A percentile compares a stretch with the other conserved stretches of the same genome.
These are phyloP conservation scores for Pseudogymnoascus sp. DNA, from an alignment of 2,329 filamentous ascomycete species.

Conservation along the genomic window DNA sequence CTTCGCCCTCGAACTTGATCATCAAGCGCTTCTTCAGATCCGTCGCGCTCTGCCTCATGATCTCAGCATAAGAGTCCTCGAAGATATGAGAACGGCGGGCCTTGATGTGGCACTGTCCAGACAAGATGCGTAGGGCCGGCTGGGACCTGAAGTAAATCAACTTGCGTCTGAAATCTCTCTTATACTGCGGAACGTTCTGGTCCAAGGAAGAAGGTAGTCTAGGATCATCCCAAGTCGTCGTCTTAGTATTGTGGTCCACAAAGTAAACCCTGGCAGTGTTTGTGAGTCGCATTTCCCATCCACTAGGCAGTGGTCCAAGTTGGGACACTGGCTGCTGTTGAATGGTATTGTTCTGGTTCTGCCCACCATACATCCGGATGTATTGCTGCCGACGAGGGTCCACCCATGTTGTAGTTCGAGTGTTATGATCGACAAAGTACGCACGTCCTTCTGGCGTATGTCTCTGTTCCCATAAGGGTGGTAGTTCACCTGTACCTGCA, in stretches of 20 bases:
- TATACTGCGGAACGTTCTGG: constrained; percentile 98
- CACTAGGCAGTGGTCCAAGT: constrained; percentile 86
- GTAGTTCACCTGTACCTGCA: constrained; percentile 87
- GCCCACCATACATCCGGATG: constrained; percentile 91
- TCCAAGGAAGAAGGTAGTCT: constrained; percentile 90
- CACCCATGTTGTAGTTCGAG: constrained; percentile 95
- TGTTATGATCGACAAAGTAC: constrained; percentile 99
- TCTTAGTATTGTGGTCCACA: constrained; percentile 99
- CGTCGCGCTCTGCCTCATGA: constrained; percentile 89
- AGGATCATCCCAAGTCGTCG: constrained; percentile 97
- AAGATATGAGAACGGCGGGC: constrained; percentile 95
- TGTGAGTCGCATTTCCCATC: constrained; percentile 98
- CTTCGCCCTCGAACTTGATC: constrained; percentile 99
- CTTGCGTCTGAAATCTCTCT: constrained; percentile 96
- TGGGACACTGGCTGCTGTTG: constrained; percentile 98
- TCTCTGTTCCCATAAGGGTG: constrained; percentile 91
- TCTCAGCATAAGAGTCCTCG: constrained; percentile 97
- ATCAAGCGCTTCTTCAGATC: constrained; percentile 97
- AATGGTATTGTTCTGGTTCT: constrained; percentile 80
- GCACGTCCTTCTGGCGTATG: constrained; percentile 90
- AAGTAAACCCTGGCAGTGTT: constrained; percentile 98
- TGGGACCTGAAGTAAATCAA: constrained; percentile 99
- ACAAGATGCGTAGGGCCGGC: constrained; percentile 88
- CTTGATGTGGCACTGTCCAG: constrained; percentile 97
- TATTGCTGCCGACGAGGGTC: constrained; percentile 96